These are phyloP conservation scores for Fusarium sp. DNA, from an alignment of 2,329 filamentous ascomycete genomes.

Conservation along the genomic window DNA sequence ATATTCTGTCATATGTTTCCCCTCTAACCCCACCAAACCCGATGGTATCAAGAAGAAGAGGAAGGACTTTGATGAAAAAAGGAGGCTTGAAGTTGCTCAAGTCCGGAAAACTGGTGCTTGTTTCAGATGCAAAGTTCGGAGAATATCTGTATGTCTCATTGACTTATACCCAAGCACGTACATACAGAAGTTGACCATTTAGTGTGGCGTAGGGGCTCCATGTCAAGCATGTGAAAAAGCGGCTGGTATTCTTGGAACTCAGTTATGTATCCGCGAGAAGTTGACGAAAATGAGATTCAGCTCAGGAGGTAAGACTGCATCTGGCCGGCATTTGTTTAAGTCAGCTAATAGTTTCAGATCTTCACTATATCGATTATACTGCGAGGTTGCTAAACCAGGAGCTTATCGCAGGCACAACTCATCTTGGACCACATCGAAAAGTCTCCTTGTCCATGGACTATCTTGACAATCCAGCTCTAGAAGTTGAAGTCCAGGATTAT, in stretches of 20 bases:
- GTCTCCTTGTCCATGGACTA: slow-evolving; percentile 46
- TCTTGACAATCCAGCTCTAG: slow-evolving; percentile 40
- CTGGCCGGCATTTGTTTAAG: not conserved
- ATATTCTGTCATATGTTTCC: slow-evolving; percentile 46
- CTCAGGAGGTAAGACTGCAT: slow-evolving; percentile 38
- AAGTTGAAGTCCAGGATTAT: slow-evolving; percentile 45
- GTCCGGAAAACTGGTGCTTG: slow-evolving; percentile 46
- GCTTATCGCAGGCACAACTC: slow-evolving; percentile 46
- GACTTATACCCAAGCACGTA: not conserved
- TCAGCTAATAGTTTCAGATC: slow-evolving; percentile 31
- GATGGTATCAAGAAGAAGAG: slow-evolving; percentile 45
- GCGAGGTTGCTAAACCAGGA: slow-evolving; percentile 44
- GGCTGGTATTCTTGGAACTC: slow-evolving; percentile 41
- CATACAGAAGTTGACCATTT: slow-evolving; percentile 18
- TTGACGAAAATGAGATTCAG: slow-evolving; percentile 47
- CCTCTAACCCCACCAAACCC: slow-evolving; percentile 44
- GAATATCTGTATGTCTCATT: slow-evolving; percentile 42
- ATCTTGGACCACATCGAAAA: slow-evolving; percentile 44
- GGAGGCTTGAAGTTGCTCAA: slow-evolving; percentile 44
- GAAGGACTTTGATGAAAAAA: slow-evolving; percentile 44
- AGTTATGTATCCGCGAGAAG: slow-evolving; percentile 45
- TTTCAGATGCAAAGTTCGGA: slow-evolving; percentile 44
- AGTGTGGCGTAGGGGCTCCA: slow-evolving; percentile 45
- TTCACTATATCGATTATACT: slow-evolving; percentile 47
- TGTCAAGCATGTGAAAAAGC: slow-evolving; percentile 43